Evolutionary conservation across 2,329 filamentous ascomycete species (phyloP), one percentile per base, ranked within the genome.

Genomic region (Metarhizium humberi): DNA sequence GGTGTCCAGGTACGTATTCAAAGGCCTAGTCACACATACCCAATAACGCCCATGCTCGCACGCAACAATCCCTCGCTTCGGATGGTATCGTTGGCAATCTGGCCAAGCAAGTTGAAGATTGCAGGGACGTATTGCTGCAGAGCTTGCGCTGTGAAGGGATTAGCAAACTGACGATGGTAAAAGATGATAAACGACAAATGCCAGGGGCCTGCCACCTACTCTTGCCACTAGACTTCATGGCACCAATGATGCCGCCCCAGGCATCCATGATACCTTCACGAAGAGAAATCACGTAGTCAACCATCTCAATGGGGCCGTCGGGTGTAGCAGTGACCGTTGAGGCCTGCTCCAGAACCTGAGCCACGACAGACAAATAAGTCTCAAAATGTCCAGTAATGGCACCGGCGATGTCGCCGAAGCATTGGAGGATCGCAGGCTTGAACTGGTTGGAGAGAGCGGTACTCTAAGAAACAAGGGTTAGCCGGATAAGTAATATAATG

Each of bases 241-340:
- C 91, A 70, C 92, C 85, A 67, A 99, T 91, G 62, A 96, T 94
- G 62, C 94, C 94, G 65, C 92, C 91, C 92, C 95, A 99, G 38
- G 94, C 94, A 78, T 99, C 94, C 87, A 97, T 96, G 62, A 99
- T 97, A 63, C 92, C 94, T 69, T 99, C 95, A 54, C 94, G 87
- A 51, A 99, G 81, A 20, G 92, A 96, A 60, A 95, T 84, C 63
- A 99, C 87, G 69, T 99, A 99, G 73, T 97, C 92, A 56, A 92
- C 86, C 88, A 97, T 95, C 73, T 99, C 94, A 64, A 92, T 94
- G 52, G 88, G 88, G 57, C 88, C 86, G 62, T 96, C 91, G 32
- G 85, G 80, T 55, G 84, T 84, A 46, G 89, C 83, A 36, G 86
- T 88, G 55, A 99, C 90, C 48, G 81, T 85, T 18, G 91, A 88